Percentiles rank a stretch among this genome's conserved stretches.
phyloP scores from a whole-genome alignment of 495 filamentous ascomycete genomes.

The Penicillium longicatenatum region DNA sequence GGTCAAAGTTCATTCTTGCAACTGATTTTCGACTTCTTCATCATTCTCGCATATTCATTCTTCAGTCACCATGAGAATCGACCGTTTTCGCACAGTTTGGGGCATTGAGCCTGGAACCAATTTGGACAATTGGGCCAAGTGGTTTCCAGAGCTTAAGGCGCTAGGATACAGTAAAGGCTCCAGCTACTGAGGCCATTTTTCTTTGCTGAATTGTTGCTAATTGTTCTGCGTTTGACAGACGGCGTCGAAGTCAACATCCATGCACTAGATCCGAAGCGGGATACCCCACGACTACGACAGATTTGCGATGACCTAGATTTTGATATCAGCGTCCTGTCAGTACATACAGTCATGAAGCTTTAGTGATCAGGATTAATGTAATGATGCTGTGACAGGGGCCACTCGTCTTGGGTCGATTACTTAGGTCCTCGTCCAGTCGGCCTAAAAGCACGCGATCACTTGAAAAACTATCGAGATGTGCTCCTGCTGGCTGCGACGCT shows the following conservation, averaged over 20 bases:
- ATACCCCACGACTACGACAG: constrained; percentile 19
- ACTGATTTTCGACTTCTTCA: not conserved
- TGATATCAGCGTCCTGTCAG: constrained; percentile 26
- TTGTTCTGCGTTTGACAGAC: not conserved
- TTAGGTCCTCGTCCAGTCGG: constrained; percentile 21
- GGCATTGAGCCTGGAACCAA: constrained; percentile 23
- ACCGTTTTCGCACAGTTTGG: constrained; percentile 26
- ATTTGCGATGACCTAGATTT: constrained; percentile 25
- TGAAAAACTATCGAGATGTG: constrained; percentile 21
- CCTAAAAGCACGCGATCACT: constrained; percentile 20
- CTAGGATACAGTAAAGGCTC: constrained; percentile 34
- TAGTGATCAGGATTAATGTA: not conserved
- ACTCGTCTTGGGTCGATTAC: constrained; percentile 28
- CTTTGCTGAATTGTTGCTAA: not conserved
- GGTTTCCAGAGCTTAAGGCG: constrained; percentile 23
- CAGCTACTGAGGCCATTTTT: too few species aligned
- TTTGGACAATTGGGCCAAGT: constrained; percentile 22
- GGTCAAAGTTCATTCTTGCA: not conserved
- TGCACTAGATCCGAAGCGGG: constrained; percentile 7
- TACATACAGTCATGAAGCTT: not conserved
- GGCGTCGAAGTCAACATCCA: constrained; percentile 30
- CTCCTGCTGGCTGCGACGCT: constrained; percentile 17
- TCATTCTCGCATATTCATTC: not conserved
- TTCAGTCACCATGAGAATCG: constrained; percentile 14
- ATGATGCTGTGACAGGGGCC: constrained; percentile 9